Base-by-base conservation (phyloP, 768 basidiomycete species). In the Podaxis rugospora region DNA sequence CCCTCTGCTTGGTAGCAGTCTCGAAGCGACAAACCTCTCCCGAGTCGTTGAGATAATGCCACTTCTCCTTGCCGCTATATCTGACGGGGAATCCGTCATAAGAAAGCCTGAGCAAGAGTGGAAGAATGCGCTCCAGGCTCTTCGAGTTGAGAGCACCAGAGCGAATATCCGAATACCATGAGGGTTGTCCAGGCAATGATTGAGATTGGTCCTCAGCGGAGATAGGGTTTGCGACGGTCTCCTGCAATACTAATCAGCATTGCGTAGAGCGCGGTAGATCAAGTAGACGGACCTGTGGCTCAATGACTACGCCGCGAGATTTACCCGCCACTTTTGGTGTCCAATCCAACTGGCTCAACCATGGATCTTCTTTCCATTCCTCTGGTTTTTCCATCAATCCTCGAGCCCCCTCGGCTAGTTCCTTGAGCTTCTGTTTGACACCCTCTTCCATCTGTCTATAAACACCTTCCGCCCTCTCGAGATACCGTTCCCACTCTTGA, bases 321-420 rank as follows among this genome's bases (percentile, higher is more conserved):
- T 86, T 85, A 39, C 83, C 81, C 0, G 85, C 86, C 5, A 81
- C 78, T 72, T 98, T 98, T 1, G 92, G 92, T 1, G 92, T 88
- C 97, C 97, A 98, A 70, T 99, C 95, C 60, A 98, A 78, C 71
- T 99, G 97, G 52, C 79, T 82, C 13, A 95, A 73, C 93, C 94
- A 97, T 5, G 86, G 85, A 71, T 93, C 90, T 2, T 80, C 78
- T 69, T 79, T 83, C 89, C 87, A 93, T 52, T 69, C 72, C 32
- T 75, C 83, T 51, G 74, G 71, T 10, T 63, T 66, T 13, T 76
- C 73, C 76, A 83, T 78, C 72, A 88, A 64, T 5, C 82, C 79
- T 50, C 85, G 80, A 0, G 95, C 94, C 40, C 92, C 78, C 52
- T 86, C 80, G 3, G 87, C 81, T 16, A 98, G 79, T 49, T 80